Evolutionary conservation across 306 rosid genomes (phyloP), one percentile per base, ranked within the genome.

Genomic region (Vicia sativa): DNA sequence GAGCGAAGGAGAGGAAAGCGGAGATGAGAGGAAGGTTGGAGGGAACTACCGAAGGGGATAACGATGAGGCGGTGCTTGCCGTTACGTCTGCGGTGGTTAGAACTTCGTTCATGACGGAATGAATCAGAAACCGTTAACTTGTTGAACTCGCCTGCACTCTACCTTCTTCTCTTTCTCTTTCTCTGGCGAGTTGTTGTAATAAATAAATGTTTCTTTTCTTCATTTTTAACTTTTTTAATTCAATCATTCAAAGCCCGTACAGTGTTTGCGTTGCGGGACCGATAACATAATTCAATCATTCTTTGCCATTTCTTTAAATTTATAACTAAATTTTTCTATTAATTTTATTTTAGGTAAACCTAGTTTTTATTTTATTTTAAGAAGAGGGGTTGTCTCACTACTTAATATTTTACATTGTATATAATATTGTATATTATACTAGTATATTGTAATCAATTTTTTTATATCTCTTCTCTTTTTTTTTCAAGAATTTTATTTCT

Each of bases 1-100:
- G 69, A 38, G 96, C 86, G 66, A 83, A 82, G 29, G 98, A 77
- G 62, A 93, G 87, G 68, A 93, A 59, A 0, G 95, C 87, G 11
- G 95, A 70, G 72, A 82, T 3, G 14, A 93, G 89, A 63, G 95
- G 89, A 11, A 75, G 75, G 70, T 88, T 90, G 12, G 70, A 75
- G 10, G 91, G 86, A 25, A 85, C 73, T 4, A 56, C 9, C 0
- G 73, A 68, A 1, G 86, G 41, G 43, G 78, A 2, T 12, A 60
- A 0, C 4, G 72, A 7, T 10, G 95, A 29, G 50, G 87, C 45
- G 19, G 79, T 26, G 74, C 60, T 77, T 9, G 89, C 84, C 3
- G 63, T 45, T 8, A 84, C 83, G 59, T 86, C 90, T 16, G 80
- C 89, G 68, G 70, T 77, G 44, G 81, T 85, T 61, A 90, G 35